Percentiles rank a stretch among this genome's conserved stretches.
Evolutionary conservation across 2,329 filamentous ascomycete species (phyloP).

Genomic region (Stagonosporopsis chrysanthemi): DNA sequence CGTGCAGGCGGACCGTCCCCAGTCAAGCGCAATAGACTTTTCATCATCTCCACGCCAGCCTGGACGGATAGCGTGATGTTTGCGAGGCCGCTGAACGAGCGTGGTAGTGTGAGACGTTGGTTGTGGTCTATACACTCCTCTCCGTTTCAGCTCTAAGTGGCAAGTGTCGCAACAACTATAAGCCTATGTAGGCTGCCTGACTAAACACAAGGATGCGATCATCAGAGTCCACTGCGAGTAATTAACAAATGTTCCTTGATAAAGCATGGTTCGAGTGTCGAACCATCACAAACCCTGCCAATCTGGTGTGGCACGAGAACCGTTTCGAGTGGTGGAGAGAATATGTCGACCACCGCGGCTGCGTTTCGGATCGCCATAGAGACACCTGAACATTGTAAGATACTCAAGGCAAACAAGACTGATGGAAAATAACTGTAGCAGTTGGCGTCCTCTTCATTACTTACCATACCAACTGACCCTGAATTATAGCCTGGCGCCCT

Average conservation of each 20-base stretch:
- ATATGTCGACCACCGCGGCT: not conserved
- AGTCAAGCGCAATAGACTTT: not conserved
- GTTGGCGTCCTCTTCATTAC: slow-evolving; percentile 34
- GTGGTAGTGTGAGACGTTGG: slow-evolving; percentile 18
- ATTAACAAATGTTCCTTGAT: not conserved
- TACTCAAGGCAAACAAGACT: slow-evolving; percentile 38
- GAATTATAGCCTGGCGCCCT: slow-evolving; percentile 1
- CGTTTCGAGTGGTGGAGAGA: slow-evolving; percentile 27
- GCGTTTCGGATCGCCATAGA: not conserved
- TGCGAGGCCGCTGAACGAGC: not conserved
- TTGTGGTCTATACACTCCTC: slow-evolving; percentile 9
- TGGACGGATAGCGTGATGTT: not conserved
- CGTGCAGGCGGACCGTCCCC: not conserved
- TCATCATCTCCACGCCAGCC: not conserved
- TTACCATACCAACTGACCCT: slow-evolving; percentile 3
- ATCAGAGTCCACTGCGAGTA: not conserved
- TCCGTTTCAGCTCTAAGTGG: slow-evolving; percentile 30
- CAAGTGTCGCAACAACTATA: slow-evolving; percentile 14
- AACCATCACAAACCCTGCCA: slow-evolving; percentile 31
- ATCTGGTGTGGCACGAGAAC: slow-evolving; percentile 28
- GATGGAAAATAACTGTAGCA: slow-evolving; percentile 27
- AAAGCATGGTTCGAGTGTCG: slow-evolving; percentile 31
- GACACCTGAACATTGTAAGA: slow-evolving; percentile 3
- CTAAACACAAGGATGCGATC: slow-evolving; percentile 2
- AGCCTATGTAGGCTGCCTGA: not conserved